Base-by-base conservation (phyloP, 371 early-diverging fungal species). In the Mortierella sp. region DNA sequence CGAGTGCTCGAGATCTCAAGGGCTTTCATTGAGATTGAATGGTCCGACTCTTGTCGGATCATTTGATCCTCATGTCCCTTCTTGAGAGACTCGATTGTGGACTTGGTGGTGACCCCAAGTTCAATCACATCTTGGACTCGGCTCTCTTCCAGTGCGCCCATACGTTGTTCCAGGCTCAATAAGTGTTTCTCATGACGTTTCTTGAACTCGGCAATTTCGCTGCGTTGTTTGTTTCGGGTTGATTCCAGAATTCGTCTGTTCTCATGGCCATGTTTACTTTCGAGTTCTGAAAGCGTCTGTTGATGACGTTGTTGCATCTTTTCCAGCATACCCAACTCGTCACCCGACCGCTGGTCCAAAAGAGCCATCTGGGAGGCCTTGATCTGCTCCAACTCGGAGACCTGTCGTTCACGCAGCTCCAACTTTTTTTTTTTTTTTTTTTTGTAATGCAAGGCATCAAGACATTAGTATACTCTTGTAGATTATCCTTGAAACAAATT, bases 371-470 rank as follows among this genome's bases (percentile, higher is more conserved):
- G 80, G 1, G 80, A 79, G 0, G 73, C 69, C 55, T 64, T 66
- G 67, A 79, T 79, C 28, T 68, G 73, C 4, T n/a, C 30, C 58
- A 79, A 21, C 23, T 79, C 80, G 6, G 65, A 62, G 2, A 62
- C 67, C 19, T 66, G 60, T 1, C 80, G 65, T 15, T 79, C 80
- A 19, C 29, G 53, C 25, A 72, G 26, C n/a, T 79, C 80, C 47
- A 63, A 18, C 80, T 79, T 5, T n/a, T n/a, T n/a, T n/a, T n/a
- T n/a, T n/a, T n/a, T n/a, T n/a, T n/a, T n/a, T n/a, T n/a, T n/a
- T n/a, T n/a, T n/a, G n/a, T n/a, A n/a, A n/a, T n/a, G n/a, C n/a
- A n/a, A n/a, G n/a, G n/a, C n/a, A n/a, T n/a, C n/a, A 12, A 2
- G 44, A 18, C 4, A 19, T 19, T n/a, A 37, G 52, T 0, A 25